Base-by-base conservation (phyloP, 331 rosid species). In the Spiraea crenata region DNA sequence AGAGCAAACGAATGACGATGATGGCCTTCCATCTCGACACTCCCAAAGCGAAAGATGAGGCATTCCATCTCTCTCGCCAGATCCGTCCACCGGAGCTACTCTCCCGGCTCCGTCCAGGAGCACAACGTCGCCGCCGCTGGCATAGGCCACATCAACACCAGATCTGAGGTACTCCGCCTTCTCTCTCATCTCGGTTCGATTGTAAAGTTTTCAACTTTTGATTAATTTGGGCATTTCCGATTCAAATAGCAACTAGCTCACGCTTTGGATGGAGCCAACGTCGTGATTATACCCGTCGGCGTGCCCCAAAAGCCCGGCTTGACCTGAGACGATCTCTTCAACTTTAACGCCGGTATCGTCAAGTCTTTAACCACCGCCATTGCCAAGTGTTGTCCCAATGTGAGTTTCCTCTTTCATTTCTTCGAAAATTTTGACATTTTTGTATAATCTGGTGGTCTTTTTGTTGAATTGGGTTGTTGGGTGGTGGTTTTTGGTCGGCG, bases 271-370 rank as follows among this genome's bases (percentile, higher is more conserved):
- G 99, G 96, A 67, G 83, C 88, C 12, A 97, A 93, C 79, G 79
- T 93, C 67, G 95, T 93, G 57, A 83, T 93, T 12, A 91, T 93
- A 63, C 99, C 99, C 1, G 99, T 97, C 4, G 99, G 99, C 45
- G 97, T 93, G 61, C 99, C 99, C 38, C 82, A 96, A 75, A 93
- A 93, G 84, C 99, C 99, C 1, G 97, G 99, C 52, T 89, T 93
- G 99, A 93, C 99, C 13, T 97, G 97, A 72, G 99, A 93, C 51
- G 99, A 93, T 83, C 97, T 93, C 72, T 93, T 93, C 76, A 93
- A 91, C 76, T 89, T 93, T 42, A 93, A 93, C 11, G 99, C 99
- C 0, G 99, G 99, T 55, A 93, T 93, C 73, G 99, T 93, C 51
- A 91, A 84, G 81, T n/a, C 85, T 5, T 82, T 93, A 8, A 76